Conservation (phyloP, 2,329 filamentous ascomycete species). For the Aspergillus arachidicola region DNA sequence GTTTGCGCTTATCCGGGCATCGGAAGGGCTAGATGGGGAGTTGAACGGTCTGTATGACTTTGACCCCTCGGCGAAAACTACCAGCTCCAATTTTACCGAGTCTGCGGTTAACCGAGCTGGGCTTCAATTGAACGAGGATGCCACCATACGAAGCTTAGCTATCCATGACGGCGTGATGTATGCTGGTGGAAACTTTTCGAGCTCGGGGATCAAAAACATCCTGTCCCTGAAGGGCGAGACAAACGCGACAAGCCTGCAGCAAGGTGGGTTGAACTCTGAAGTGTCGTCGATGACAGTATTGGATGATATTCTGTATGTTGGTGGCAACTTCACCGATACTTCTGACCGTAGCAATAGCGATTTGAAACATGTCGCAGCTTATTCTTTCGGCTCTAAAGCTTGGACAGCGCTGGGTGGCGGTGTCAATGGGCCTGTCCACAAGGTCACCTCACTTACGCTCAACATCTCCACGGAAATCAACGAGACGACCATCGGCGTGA, state of each 20-base stretch:
- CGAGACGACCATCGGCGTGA: slow-evolving; percentile 77
- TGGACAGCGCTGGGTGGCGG: slow-evolving; percentile 85
- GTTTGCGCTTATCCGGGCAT: slow-evolving; percentile 64
- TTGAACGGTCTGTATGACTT: slow-evolving; percentile 92
- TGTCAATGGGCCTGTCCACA: slow-evolving; percentile 75
- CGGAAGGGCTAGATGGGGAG: slow-evolving; percentile 70
- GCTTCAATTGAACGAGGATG: slow-evolving; percentile 66
- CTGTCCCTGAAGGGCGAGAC: slow-evolving; percentile 66
- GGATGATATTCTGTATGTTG: slow-evolving; percentile 72
- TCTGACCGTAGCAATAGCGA: slow-evolving; percentile 62
- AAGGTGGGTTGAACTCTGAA: slow-evolving; percentile 76
- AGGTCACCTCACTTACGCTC: slow-evolving; percentile 74
- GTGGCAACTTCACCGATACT: slow-evolving; percentile 81
- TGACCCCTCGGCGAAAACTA: slow-evolving; percentile 62
- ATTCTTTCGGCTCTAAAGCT: slow-evolving; percentile 65
- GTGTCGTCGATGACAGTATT: slow-evolving; percentile 73
- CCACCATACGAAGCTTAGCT: slow-evolving; percentile 70
- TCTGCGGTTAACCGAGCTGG: slow-evolving; percentile 80
- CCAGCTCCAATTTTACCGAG: slow-evolving; percentile 65
- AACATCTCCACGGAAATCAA: slow-evolving; percentile 71
- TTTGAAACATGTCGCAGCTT: slow-evolving; percentile 75
- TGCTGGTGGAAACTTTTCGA: slow-evolving; percentile 82
- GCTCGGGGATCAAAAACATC: slow-evolving; percentile 70
- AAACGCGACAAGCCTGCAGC: slow-evolving; percentile 63
- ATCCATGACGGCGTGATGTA: slow-evolving; percentile 68